Evolutionary conservation across 371 early-diverging fungal species (phyloP), one percentile per base, ranked within the genome.

Genomic region (Paraphysoderma sedebokerense): DNA sequence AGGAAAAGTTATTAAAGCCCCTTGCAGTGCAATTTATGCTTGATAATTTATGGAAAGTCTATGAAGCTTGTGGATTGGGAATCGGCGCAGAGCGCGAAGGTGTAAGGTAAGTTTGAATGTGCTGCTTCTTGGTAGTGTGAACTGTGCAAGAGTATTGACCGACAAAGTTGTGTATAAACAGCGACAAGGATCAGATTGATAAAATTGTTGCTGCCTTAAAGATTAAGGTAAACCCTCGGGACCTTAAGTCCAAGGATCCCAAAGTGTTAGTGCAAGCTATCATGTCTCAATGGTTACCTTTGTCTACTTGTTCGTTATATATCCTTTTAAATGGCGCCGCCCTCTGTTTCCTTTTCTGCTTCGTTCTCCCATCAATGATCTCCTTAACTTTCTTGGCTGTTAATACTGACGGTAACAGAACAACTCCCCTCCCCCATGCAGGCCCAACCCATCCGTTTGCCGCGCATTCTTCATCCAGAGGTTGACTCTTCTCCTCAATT

Each of bases 21-120:
- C 69, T 96, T 72, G 92, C 92, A 66, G 95, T 93, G 23, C 96
- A 96, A 59, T 78, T 98, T 44, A 83, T 88, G 7, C 61, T 98
- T 39, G 86, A 85, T 4, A 91, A 92, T 49, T 75, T 98, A 5
- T 98, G 96, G 93, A 78, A 87, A 46, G 82, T 97, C 0, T 95
- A 96, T 59, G 84, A 91, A 24, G 78, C 79, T 17, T 46, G 47
- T 12, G 47, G 47, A n/a, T 23, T 46, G 8, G 41, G 27, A 17
- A 41, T 46, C 33, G 15, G 15, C n/a, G 35, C 35, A 15, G 35
- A 35, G 15, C 35, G 15, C 15, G 15, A 15, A 15, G 15, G 19
- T 35, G 35, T 35, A 35, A 15, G 15, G 15, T 19, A 35, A 35
- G 15, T 35, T 35, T 35, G 15, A 19, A 35, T 9, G 9, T 44